Percentiles rank a stretch among this genome's conserved stretches.
These are phyloP conservation scores for Dillenia suffruticosa DNA, from an alignment of 164 flowering plant genomes.

Conservation along the genomic window DNA sequence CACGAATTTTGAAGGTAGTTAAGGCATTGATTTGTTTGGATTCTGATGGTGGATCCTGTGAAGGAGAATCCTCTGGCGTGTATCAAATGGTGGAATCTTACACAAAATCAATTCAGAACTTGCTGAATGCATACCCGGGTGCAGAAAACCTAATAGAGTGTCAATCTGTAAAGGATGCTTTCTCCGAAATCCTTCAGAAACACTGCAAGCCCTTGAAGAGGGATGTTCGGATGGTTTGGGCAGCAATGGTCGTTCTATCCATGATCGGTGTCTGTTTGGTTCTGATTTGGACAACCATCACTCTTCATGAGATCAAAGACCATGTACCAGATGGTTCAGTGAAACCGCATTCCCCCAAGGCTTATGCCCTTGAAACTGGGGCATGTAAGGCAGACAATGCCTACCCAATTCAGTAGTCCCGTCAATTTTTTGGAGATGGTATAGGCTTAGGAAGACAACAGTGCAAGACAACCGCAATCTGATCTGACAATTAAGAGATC, in stretches of 20 bases:
- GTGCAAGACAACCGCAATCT: too few relatives aligned
- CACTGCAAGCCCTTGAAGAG: slow-evolving; percentile 77
- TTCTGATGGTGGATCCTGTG: slow-evolving; percentile 33
- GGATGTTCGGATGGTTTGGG: slow-evolving; percentile 52
- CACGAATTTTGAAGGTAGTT: slow-evolving; percentile 36
- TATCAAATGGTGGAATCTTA: slow-evolving; percentile 40
- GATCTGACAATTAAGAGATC: too few relatives aligned
- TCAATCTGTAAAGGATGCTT: slow-evolving; percentile 55
- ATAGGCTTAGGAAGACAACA: neutral
- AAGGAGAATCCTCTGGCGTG: slow-evolving; percentile 26
- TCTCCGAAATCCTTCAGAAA: slow-evolving; percentile 45
- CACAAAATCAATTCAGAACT: slow-evolving; percentile 56
- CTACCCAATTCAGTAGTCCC: slow-evolving; percentile 2
- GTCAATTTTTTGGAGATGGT: neutral
- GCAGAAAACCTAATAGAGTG: slow-evolving; percentile 74
- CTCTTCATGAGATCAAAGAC: slow-evolving; percentile 26
- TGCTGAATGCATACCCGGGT: slow-evolving; percentile 62
- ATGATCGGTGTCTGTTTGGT: slow-evolving; percentile 49
- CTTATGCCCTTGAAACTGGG: slow-evolving; percentile 17
- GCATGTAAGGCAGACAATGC: neutral
- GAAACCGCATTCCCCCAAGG: slow-evolving; percentile 29
- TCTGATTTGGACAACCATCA: slow-evolving; percentile 39
- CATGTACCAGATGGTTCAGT: slow-evolving; percentile 42
- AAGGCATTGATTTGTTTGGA: slow-evolving; percentile 44
- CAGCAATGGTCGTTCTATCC: slow-evolving; percentile 38